Evolutionary conservation across 345 rosid species (phyloP).

Genomic region (Linum usitatissimum): DNA sequence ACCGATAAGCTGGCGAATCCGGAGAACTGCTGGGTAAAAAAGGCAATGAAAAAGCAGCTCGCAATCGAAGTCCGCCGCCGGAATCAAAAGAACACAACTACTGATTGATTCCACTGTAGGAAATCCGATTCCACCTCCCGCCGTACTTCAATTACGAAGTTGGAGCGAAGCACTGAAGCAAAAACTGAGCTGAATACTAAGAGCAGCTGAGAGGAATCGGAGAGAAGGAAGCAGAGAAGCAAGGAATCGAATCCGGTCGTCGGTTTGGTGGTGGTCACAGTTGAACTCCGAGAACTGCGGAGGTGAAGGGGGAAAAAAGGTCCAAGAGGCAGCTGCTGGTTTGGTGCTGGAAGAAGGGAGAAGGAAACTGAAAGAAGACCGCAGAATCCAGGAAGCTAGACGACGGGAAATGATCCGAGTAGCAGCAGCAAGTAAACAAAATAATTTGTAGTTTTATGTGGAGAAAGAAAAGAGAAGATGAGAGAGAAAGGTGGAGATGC

Average conservation of each 20-base stretch:
- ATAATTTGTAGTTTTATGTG: background rate
- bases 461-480: background rate
- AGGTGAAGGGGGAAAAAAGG: background rate
- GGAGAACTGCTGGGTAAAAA: background rate
- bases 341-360: background rate
- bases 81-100: background rate
- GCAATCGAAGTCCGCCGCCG: background rate
- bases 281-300: background rate
- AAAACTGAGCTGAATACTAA: background rate
- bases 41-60: background rate
- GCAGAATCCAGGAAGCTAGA: background rate
- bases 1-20: background rate
- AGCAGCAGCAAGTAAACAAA: background rate
- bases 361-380: background rate
- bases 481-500: background rate
- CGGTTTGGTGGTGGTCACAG: background rate
- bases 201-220: background rate
- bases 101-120: background rate
- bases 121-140: background rate
- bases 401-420: background rate
- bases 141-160: background rate
- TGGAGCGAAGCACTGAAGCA: background rate
- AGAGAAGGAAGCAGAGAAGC: background rate
- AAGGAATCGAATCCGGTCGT: background rate
- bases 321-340: background rate